Conservation (phyloP, 2,329 filamentous ascomycete species). For the Alternaria metachromatica region DNA sequence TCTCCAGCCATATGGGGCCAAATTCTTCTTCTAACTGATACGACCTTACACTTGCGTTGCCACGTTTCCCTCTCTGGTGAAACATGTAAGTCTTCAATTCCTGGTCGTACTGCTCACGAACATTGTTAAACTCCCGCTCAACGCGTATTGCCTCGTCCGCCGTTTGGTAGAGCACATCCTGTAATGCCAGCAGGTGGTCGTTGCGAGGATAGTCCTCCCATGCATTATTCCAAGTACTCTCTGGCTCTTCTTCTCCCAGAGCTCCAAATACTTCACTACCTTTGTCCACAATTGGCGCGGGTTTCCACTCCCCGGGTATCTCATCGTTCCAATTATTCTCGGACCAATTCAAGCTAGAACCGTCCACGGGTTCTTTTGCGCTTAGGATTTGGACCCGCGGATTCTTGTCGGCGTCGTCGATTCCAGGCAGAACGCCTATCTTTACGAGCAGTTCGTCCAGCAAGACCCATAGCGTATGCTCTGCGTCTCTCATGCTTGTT, state of each 20-base stretch:
- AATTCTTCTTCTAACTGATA: background rate
- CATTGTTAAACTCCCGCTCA: background rate
- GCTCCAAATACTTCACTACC: background rate
- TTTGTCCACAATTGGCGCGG: no score
- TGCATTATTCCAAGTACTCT: background rate
- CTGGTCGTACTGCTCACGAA: background rate
- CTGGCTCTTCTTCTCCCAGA: background rate
- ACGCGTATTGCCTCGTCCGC: background rate
- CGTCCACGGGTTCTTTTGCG: background rate
- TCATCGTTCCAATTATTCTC: background rate
- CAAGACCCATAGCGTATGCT: no score
- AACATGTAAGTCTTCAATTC: background rate
- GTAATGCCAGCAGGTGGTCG: background rate
- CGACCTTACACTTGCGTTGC: background rate
- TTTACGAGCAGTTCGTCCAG: background rate
- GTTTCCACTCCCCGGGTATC: background rate
- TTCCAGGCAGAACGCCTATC: background rate
- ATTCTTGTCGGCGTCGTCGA: background rate
- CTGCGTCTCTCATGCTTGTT: no score
- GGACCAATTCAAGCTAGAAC: accelerated
- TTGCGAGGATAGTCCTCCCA: background rate
- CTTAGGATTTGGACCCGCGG: background rate
- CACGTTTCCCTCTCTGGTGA: background rate
- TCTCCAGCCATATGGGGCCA: background rate
- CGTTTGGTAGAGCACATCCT: background rate